A percentile compares a stretch with the other conserved stretches of the same genome.
Evolutionary conservation across 495 filamentous ascomycete genomes (phyloP).

Genomic region (Xylaria grammica): DNA sequence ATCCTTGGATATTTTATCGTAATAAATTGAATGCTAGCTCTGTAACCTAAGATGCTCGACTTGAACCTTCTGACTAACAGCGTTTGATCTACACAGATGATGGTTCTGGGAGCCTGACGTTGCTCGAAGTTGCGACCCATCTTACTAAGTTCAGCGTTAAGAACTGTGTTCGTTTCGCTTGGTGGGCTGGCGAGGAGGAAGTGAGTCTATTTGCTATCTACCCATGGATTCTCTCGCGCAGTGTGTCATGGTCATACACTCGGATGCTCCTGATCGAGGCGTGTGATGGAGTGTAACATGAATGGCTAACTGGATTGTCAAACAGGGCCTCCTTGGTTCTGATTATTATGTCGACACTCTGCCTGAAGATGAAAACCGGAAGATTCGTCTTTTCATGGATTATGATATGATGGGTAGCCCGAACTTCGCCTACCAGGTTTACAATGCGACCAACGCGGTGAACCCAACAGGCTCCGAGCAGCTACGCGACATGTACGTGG

Average conservation of each 20-base stretch:
- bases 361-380: slow-evolving; percentile 53
- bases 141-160: slow-evolving; percentile 56
- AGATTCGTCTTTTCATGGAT: slow-evolving; percentile 64
- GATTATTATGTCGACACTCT: slow-evolving; percentile 59
- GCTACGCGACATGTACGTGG: slow-evolving; percentile 56
- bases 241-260: background rate
- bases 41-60: background rate
- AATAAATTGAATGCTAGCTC: background rate
- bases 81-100: slow-evolving; percentile 42
- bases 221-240: background rate
- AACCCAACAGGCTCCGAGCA: slow-evolving; percentile 57
- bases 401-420: slow-evolving; percentile 65
- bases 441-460: slow-evolving; percentile 48
- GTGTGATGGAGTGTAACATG: background rate
- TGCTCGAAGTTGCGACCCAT: slow-evolving; percentile 60
- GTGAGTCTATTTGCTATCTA: slow-evolving; percentile 13
- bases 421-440: slow-evolving; percentile 62
- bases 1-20: background rate
- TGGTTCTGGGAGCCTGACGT: slow-evolving; percentile 56
- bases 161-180: slow-evolving; percentile 63
- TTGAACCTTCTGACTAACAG: slow-evolving; percentile 24
- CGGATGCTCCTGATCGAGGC: background rate
- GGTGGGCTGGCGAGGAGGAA: slow-evolving; percentile 65
- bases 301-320: background rate
- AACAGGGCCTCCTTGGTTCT: slow-evolving; percentile 57